Percentiles rank a stretch among this genome's conserved stretches.
phyloP scores from a whole-genome alignment of 2,329 filamentous ascomycete genomes.

The Ascosphaera apis region DNA sequence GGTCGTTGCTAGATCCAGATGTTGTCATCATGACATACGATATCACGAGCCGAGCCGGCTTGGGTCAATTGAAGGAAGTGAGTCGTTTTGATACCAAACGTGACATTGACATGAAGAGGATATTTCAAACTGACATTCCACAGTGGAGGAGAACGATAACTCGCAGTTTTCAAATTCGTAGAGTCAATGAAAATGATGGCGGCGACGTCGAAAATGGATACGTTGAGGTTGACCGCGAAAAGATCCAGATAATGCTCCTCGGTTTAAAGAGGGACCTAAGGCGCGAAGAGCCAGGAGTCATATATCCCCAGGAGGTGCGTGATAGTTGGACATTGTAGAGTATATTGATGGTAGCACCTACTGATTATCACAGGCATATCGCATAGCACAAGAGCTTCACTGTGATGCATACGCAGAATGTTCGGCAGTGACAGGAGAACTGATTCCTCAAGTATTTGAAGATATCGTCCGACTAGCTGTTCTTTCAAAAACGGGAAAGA shows the following conservation, averaged over 20 bases:
- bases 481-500: not conserved
- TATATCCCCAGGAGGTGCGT: constrained; percentile 23
- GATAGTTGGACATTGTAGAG: constrained; percentile 3
- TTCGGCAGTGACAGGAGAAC: constrained; percentile 35
- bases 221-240: constrained; percentile 11
- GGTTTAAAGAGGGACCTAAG: constrained; percentile 36
- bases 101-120: not conserved
- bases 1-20: constrained; percentile 29
- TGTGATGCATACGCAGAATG: constrained; percentile 41
- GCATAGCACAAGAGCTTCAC: constrained; percentile 34
- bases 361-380: constrained; percentile 27
- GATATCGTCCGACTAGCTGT: constrained; percentile 34
- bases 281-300: constrained; percentile 20
- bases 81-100: constrained; percentile 1
- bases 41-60: constrained; percentile 28
- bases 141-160: constrained; percentile 22
- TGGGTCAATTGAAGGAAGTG: constrained; percentile 24
- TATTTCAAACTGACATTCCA: not conserved
- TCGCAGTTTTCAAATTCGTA: constrained; percentile 25
- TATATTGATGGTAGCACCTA: not conserved
- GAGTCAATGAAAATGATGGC: constrained; percentile 5
- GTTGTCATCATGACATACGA: constrained; percentile 37
- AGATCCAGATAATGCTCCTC: constrained; percentile 33
- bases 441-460: constrained; percentile 35
- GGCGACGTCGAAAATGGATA: not conserved